These are phyloP conservation scores for Ogataea zsoltii DNA, from an alignment of 805 yeast genomes.

Conservation along the genomic window DNA sequence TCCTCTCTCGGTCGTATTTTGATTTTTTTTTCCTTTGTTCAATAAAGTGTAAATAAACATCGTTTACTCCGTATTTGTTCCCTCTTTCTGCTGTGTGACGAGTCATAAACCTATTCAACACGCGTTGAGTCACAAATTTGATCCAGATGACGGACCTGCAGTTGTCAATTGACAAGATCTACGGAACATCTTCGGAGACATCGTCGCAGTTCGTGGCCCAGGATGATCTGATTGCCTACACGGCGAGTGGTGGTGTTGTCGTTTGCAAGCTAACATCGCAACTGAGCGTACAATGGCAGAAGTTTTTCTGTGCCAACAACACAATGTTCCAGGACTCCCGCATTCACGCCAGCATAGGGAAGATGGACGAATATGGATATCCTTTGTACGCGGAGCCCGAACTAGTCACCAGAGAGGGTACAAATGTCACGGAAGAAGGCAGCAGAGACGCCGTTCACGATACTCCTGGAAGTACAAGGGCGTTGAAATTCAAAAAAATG, in stretches of 20 bases:
- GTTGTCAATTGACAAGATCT: conserved; percentile 31
- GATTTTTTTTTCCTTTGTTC: neutral
- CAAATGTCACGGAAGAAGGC: conserved; percentile 10
- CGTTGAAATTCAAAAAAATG: conserved; percentile 17
- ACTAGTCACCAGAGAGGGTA: conserved; percentile 25
- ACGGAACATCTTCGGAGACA: conserved; percentile 50
- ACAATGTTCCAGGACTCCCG: conserved; percentile 6
- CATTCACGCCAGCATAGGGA: neutral
- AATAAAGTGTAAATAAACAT: neutral
- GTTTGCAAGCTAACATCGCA: conserved; percentile 38
- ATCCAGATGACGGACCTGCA: conserved; percentile 17
- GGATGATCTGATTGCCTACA: conserved; percentile 47
- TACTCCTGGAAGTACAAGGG: conserved; percentile 9
- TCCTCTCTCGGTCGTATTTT: neutral
- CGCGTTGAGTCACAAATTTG: too few relatives aligned
- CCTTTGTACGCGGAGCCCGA: conserved; percentile 35
- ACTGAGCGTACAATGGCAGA: conserved; percentile 34
- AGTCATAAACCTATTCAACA: too few relatives aligned
- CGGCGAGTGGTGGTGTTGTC: conserved; percentile 63
- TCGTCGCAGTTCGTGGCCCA: conserved; percentile 43
- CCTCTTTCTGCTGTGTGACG: too few relatives aligned
- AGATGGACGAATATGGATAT: conserved; percentile 39
- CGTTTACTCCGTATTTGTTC: neutral
- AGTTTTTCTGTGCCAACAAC: conserved; percentile 54
- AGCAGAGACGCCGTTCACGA: conserved; percentile 8